phyloP scores from a whole-genome alignment of 257 asterid genomes.

The Misopates orontium region DNA sequence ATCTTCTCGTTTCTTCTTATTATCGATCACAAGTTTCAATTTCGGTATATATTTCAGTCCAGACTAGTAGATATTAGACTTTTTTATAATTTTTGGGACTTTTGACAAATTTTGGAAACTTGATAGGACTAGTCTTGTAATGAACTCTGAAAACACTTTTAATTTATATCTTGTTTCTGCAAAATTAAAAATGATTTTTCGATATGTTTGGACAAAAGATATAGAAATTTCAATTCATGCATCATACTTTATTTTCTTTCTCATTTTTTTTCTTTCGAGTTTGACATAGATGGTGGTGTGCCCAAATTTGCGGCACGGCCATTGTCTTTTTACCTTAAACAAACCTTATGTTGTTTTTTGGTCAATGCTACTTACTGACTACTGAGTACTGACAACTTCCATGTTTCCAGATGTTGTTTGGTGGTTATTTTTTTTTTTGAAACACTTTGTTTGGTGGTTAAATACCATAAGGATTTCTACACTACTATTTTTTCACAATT shows the following conservation, averaged over 20 bases:
- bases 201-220: no score
- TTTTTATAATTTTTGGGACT: no score
- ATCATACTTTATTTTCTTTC: not conserved
- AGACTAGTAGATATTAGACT: no score
- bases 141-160: no score
- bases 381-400: slow-evolving; percentile 34
- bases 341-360: slow-evolving; percentile 19
- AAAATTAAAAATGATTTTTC: no score
- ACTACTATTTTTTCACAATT: not conserved
- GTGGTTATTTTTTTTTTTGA: slow-evolving; percentile 14
- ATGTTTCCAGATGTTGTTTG: slow-evolving; percentile 21
- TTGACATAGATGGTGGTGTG: not conserved
- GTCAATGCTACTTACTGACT: slow-evolving; percentile 17
- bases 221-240: no score
- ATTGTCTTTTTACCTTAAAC: not conserved
- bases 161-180: no score
- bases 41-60: no score
- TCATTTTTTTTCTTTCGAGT: not conserved
- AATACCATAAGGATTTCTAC: not conserved
- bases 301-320: not conserved
- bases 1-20: not conserved
- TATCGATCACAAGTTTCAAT: no score
- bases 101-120: no score
- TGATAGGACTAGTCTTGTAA: no score
- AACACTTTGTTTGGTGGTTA: not conserved